A percentile compares a stretch with the other conserved stretches of the same genome.
phyloP scores from a whole-genome alignment of 2,329 filamentous ascomycete species.

The Apiospora koreana region DNA sequence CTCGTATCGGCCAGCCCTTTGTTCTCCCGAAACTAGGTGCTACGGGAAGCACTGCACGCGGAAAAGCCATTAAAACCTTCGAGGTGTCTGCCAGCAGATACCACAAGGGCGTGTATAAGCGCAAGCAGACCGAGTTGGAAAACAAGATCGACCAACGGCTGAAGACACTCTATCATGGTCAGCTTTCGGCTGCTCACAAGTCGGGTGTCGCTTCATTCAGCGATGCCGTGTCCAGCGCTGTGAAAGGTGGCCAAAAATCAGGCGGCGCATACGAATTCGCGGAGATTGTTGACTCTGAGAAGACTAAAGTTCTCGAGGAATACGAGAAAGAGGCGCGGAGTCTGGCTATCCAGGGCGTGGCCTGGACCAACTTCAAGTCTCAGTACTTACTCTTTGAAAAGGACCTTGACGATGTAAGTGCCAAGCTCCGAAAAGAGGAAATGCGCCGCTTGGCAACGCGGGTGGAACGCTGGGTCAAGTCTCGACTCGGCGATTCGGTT shows the following conservation, averaged over 20 bases:
- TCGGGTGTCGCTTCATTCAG: constrained; percentile 80
- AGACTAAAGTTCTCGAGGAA: constrained; percentile 69
- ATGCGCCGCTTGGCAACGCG: constrained; percentile 90
- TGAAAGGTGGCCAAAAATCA: constrained; percentile 92
- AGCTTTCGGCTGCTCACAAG: constrained; percentile 87
- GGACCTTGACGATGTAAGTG: constrained; percentile 87
- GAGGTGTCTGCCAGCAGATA: constrained; percentile 90
- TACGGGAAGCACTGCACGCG: constrained; percentile 71
- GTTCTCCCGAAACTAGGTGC: constrained; percentile 76
- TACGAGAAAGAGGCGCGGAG: constrained; percentile 78
- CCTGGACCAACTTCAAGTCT: constrained; percentile 86
- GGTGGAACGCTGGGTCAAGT: constrained; percentile 91
- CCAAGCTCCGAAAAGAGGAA: constrained; percentile 85
- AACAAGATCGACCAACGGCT: constrained; percentile 84
- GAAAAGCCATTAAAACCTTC: constrained; percentile 78
- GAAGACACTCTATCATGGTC: constrained; percentile 85
- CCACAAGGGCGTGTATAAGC: constrained; percentile 90
- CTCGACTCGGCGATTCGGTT: constrained; percentile 81
- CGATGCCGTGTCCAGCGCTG: constrained; percentile 80
- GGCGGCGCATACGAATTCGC: constrained; percentile 92
- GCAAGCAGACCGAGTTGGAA: constrained; percentile 84
- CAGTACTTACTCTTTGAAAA: constrained; percentile 82
- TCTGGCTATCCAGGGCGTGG: constrained; percentile 73
- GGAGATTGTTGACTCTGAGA: constrained; percentile 85
- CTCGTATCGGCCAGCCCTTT: constrained; percentile 69